Conservation (phyloP, 2,329 filamentous ascomycete species). For the Fonsecaea pedrosoi region DNA sequence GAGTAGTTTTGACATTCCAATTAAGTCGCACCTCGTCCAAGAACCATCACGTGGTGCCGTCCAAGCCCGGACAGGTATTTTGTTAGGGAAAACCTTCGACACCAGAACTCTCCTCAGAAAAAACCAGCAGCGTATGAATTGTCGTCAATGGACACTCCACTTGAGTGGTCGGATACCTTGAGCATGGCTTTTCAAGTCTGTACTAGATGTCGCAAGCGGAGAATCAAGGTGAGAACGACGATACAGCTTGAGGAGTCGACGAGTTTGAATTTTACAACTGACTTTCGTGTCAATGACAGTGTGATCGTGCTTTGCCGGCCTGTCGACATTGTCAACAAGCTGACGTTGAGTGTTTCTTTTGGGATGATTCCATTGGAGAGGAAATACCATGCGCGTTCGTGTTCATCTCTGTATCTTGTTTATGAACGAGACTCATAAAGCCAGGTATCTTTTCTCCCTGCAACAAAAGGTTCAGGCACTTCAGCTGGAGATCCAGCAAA, state of each 20-base stretch:
- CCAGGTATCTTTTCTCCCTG: slow-evolving; percentile 25
- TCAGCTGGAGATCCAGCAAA: slow-evolving; percentile 14
- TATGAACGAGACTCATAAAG: not conserved
- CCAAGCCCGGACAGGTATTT: too few relatives aligned
- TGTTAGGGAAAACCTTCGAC: too few relatives aligned
- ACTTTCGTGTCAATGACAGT: slow-evolving; percentile 8
- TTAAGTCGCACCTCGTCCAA: too few relatives aligned
- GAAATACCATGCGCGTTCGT: slow-evolving; percentile 27
- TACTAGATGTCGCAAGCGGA: slow-evolving; percentile 25
- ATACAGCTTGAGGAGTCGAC: too few relatives aligned
- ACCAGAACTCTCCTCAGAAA: too few relatives aligned
- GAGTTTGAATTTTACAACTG: not conserved
- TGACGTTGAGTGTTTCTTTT: slow-evolving; percentile 29
- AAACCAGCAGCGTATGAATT: too few relatives aligned
- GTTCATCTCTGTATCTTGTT: not conserved
- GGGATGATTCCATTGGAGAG: slow-evolving; percentile 21
- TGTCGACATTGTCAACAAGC: slow-evolving; percentile 25
- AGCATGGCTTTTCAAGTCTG: slow-evolving; percentile 21
- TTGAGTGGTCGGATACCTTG: too few relatives aligned
- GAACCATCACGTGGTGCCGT: too few relatives aligned
- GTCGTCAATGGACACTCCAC: too few relatives aligned
- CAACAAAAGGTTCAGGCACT: slow-evolving; percentile 21
- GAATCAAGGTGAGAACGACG: slow-evolving; percentile 15
- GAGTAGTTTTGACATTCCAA: too few relatives aligned
- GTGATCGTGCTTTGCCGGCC: slow-evolving; percentile 24